Evolutionary conservation across 73 alveolate species (phyloP).

Genomic region (Paramecium pentaurelia): DNA sequence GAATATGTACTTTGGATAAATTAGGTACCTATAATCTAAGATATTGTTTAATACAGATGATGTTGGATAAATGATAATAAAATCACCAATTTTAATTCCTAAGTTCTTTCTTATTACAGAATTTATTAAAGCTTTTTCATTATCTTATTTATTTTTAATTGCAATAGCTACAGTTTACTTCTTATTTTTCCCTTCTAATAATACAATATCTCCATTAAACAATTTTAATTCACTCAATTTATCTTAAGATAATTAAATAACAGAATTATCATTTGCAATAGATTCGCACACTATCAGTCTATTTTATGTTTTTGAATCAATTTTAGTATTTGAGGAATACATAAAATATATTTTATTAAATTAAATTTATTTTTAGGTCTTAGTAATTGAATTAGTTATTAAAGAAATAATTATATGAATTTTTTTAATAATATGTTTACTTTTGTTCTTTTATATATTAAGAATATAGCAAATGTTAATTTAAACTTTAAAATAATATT

Average conservation of each 20-base stretch:
- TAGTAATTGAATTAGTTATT: background rate
- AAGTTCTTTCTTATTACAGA: conserved; percentile 96
- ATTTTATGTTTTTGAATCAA: conserved; percentile 72
- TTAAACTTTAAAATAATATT: too few species aligned
- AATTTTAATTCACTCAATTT: conserved; percentile 95
- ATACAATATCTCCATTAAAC: conserved; percentile 95
- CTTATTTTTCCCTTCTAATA: conserved; percentile 96
- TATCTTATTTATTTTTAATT: conserved; percentile 84
- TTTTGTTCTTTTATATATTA: too few species aligned
- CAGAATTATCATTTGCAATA: conserved; percentile 81
- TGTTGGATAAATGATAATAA: conserved; percentile 25
- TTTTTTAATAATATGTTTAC: too few species aligned
- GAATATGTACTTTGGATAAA: conserved; percentile 91
- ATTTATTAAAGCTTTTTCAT: conserved; percentile 90
- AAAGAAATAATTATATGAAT: too few species aligned
- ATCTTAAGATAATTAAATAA: conserved; percentile 88
- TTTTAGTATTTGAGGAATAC: background rate
- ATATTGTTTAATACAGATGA: background rate
- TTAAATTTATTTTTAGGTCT: too few species aligned
- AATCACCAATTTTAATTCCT: conserved; percentile 89
- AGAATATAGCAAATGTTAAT: too few species aligned
- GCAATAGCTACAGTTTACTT: conserved; percentile 96
- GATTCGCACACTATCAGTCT: conserved; percentile 76
- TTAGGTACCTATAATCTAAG: conserved; percentile 68
- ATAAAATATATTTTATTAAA: too few species aligned